Evolutionary conservation across 495 filamentous ascomycete species (phyloP), one percentile per base, ranked within the genome.

Genomic region (Aspergillus egyptiacus): DNA sequence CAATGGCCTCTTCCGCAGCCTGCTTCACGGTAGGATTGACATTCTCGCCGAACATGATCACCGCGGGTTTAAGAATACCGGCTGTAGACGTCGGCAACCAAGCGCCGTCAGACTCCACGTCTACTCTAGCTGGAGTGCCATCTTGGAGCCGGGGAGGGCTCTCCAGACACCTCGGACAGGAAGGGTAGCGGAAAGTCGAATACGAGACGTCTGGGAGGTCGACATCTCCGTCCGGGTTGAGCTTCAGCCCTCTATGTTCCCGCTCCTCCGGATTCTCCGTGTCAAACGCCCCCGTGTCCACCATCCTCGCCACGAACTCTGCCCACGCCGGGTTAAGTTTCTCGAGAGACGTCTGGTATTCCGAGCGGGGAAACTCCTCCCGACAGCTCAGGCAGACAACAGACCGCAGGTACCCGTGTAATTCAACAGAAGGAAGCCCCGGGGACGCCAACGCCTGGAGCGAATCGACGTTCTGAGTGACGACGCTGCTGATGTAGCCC

Each of bases 381-480:
- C 70, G 75, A 60, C 88, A 94, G 57, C 81, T 87, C n/a, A 84
- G 79, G 68, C 93, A 98, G 18, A 84, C 75, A 24, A 91, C 76
- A 14, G 84, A 80, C 55, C 89, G 75, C 33, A 98, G 74, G 60
- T 89, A 94, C 48, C 93, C 93, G 65, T 98, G 93, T 35, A 98
- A 73, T 65, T 97, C 93, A 13, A 91, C 65, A 5, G 87, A 93
- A 5, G 78, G 73, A 10, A 91, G 64, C 1, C 76, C 60, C 3
- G 91, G 87, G 64, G 96, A 91, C 6, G 86, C 82, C 23, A 67
- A 63, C 1, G 80, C 72, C 66, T 98, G 91, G 63, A 96, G 93
- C 5, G 90, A 95, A 64, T 98, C 93, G 19, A 96, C 91, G 62
- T 97, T 96, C 62, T 98, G 93, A 33, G 93, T 98, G 54, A 98